A percentile compares a stretch with the other conserved stretches of the same genome.
phyloP scores from a whole-genome alignment of 1,139 yeast species.

The Magnusiomyces fungicola region DNA sequence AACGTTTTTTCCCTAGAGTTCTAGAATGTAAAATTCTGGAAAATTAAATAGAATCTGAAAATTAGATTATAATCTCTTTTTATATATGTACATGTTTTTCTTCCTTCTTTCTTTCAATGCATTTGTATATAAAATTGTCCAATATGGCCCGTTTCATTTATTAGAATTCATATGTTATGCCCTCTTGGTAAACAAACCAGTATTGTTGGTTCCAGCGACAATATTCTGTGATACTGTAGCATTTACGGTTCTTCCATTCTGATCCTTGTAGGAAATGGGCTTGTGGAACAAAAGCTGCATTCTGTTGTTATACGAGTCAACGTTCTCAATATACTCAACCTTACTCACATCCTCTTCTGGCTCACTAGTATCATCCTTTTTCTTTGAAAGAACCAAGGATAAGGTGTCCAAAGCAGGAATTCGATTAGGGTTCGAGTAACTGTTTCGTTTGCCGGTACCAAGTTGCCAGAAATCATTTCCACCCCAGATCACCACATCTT shows the following conservation, averaged over 20 bases:
- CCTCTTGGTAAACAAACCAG: conserved; percentile 1
- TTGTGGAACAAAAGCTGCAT: neutral
- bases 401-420: conserved; percentile 15
- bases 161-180: neutral
- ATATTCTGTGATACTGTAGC: neutral
- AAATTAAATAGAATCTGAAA: too few relatives aligned
- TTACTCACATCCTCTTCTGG: neutral
- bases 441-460: conserved; percentile 70
- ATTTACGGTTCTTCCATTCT: neutral
- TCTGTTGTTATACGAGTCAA: conserved; percentile 1
- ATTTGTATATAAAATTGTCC: too few relatives aligned
- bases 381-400: neutral
- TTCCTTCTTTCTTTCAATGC: too few relatives aligned
- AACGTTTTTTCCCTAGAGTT: conserved; percentile 17
- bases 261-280: neutral
- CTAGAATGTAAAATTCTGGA: too few relatives aligned
- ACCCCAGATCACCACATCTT: conserved; percentile 75
- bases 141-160: neutral
- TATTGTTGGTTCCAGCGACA: neutral
- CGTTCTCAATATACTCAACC: conserved; percentile 2
- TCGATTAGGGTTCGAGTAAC: conserved; percentile 53
- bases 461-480: conserved; percentile 75
- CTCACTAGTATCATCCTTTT: too few relatives aligned
- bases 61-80: too few relatives aligned
- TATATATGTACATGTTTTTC: too few relatives aligned